Base-by-base conservation (phyloP, 768 basidiomycete genomes). In the Dentipellis sp. region DNA sequence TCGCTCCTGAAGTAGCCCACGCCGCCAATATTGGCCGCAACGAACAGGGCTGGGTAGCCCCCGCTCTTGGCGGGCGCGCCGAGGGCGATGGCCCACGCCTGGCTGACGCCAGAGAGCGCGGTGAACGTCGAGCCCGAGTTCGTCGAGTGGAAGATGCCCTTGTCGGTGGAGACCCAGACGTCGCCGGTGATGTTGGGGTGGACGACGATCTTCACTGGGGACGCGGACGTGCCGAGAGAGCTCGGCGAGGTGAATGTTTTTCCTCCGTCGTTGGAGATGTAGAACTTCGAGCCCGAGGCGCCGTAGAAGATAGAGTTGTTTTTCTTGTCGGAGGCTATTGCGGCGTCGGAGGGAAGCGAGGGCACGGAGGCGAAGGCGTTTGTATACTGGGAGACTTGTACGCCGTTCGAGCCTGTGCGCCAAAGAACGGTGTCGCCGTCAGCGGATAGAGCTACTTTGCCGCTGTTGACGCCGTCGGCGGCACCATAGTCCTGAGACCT, bases 281-380 rank as follows among this genome's bases (percentile, higher is more conserved):
- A 86, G 73, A 85, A 83, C 22, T 67, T 71, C 16, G 74, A 72
- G 0, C 75, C 74, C 19, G 77, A 73, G 16, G 81, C 83, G 17
- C 74, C 83, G 62, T 84, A 85, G 71, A 85, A 84, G 49, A 81
- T 63, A 0, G 73, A 65, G 64, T 79, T 75, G 65, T 76, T 75
- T 59, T 71, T 71, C 67, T 84, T 84, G 68, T 86, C 84, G 2
- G 83, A 79, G 9, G 82, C 82, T 59, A 86, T 84, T 11, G 70
- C 74, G 1, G 82, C 76, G 39, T 64, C 67, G 2, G 77, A 71
- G 0, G 84, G 83, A 3, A 86, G 74, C 12, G 75, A 68, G 0
- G 77, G 62, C 29, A 84, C 82, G 3, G 72, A 62, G 3, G 70
- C 66, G 65, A 85, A 84, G 1, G 78, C 52, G 42, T 69, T 71